phyloP scores from a whole-genome alignment of 805 yeast species.

The Candida corydali region DNA sequence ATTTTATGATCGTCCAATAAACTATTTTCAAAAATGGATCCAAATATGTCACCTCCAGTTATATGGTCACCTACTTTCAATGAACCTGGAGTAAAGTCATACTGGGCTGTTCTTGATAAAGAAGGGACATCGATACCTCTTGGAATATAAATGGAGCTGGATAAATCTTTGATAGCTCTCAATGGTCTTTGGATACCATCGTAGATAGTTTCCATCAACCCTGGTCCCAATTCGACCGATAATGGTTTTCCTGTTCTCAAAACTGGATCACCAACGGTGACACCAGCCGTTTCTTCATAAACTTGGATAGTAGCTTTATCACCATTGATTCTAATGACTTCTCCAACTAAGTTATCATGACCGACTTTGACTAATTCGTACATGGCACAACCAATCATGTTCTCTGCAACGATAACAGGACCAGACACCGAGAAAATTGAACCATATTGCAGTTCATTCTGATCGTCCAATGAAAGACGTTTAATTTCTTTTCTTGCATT shows the following conservation, averaged over 20 bases:
- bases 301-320: constrained; percentile 99
- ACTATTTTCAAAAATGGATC: constrained; percentile 91
- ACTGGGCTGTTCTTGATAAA: constrained; percentile 73
- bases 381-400: constrained; percentile 99
- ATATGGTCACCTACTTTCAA: constrained; percentile 94
- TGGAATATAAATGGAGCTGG: constrained; percentile 95
- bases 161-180: constrained; percentile 80
- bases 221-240: constrained; percentile 98
- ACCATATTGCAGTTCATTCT: constrained; percentile 77
- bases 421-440: constrained; percentile 94
- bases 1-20: constrained; percentile 89
- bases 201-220: constrained; percentile 97
- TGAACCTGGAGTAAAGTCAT: constrained; percentile 79
- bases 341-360: constrained; percentile 95
- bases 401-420: constrained; percentile 96
- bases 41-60: constrained; percentile 97
- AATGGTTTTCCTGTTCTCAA: constrained; percentile 98
- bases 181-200: constrained; percentile 99
- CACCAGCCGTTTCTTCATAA: constrained; percentile 99
- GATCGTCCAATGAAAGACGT: constrained; percentile 72
- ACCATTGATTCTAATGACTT: constrained; percentile 92
- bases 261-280: constrained; percentile 98
- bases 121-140: constrained; percentile 98
- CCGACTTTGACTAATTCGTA: constrained; percentile 98
- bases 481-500: constrained; percentile 93